Evolutionary conservation across 345 rosid species (phyloP), one percentile per base, ranked within the genome.

Genomic region (Acer negundo): DNA sequence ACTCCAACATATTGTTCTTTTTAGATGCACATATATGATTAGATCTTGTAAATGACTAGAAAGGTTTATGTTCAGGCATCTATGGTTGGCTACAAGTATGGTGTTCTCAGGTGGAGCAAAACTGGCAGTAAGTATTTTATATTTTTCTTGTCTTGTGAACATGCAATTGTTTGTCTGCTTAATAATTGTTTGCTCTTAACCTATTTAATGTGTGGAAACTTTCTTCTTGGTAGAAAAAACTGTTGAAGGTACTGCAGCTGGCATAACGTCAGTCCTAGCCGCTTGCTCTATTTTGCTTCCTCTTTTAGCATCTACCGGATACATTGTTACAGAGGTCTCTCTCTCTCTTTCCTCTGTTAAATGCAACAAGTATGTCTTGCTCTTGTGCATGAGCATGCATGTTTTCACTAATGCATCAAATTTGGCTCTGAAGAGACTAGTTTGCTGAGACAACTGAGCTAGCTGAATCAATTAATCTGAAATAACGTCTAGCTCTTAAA

Each of bases 171-270:
- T 49, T 49, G 55, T 56, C 2, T n/a, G 23, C 22, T 17, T 4
- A 56, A 42, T 42, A 42, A 8, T 42, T 42, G 9, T 42, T 42
- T 42, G 3, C 44, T 56, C 22, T 53, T 11, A 28, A 73, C 58
- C 28, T 72, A 51, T 82, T 84, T 73, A 85, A 11, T 28, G 58
- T 22, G 11, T 24, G 74, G 9, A 71, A 65, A 79, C 71, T 35
- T 74, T 72, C 15, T 51, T 46, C 53, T 61, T 75, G 69, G 79
- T 86, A 95, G 98, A 95, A 88, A 95, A 93, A 92, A 95, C 99
- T 3, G 83, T 92, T 51, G 99, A 95, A 84, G 99, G 99, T 70
- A 95, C 99, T 78, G 99, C 97, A 44, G 98, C 99, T 58, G 98
- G 99, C 58, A 91, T 96, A 82, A 87, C 92, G 40, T 92, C 98